Conservation (phyloP, 345 rosid genomes). For the Turritis glabra region DNA sequence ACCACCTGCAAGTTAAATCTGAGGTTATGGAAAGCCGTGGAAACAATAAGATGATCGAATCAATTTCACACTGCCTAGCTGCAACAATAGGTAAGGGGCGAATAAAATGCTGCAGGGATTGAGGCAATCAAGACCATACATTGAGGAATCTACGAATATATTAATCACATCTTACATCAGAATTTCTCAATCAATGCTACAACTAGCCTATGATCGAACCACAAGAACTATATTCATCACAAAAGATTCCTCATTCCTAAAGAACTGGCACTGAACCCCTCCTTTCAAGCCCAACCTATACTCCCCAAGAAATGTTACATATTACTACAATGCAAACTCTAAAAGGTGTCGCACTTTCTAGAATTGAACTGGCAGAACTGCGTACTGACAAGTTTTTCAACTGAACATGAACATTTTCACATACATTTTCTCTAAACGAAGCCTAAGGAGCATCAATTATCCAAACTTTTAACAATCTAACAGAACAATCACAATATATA, state of each 20-base stretch:
- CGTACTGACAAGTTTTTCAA: neutral
- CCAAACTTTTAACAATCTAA: neutral
- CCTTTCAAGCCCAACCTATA: neutral
- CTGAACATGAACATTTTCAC: neutral
- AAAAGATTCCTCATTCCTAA: neutral
- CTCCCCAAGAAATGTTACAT: neutral
- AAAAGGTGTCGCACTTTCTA: neutral
- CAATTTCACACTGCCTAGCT: neutral
- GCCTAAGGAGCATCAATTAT: neutral
- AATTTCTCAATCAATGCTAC: neutral
- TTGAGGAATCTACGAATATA: neutral
- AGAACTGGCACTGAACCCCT: neutral
- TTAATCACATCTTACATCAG: neutral
- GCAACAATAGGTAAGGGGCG: neutral
- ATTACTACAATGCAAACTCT: neutral
- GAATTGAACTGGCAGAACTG: neutral
- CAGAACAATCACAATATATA: neutral
- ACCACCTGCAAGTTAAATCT: constrained; percentile 58
- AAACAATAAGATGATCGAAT: neutral
- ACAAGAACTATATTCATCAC: constrained; percentile 9
- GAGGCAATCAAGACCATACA: constrained; percentile 11
- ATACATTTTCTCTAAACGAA: neutral
- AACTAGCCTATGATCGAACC: neutral
- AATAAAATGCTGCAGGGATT: neutral
- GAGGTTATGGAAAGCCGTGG: constrained; percentile 6